Evolutionary conservation across 768 basidiomycete genomes (phyloP), one percentile per base, ranked within the genome.

Genomic region (Termitomyces sp.): DNA sequence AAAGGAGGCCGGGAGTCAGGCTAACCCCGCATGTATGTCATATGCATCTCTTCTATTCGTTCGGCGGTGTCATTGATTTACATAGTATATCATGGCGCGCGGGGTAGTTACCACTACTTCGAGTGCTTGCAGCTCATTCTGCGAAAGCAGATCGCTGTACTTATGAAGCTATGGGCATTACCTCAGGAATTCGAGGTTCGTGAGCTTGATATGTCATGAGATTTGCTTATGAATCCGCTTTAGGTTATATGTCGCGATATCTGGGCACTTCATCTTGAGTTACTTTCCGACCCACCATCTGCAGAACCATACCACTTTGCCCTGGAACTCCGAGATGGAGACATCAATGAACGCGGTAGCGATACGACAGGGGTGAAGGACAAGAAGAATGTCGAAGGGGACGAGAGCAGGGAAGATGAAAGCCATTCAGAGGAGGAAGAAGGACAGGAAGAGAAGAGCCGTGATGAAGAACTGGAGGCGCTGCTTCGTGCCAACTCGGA

Each of bases 101-200:
- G 88, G 58, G 91, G 86, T 14, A 80, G 85, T 40, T 93, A 81
- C 67, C 84, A 88, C 57, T 92, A 91, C 64, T 89, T 92, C 60
- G 88, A 94, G 61, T 90, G 89, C 64, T 76, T 92, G 36, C 95
- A 97, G 69, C 73, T 92, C 0, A 73, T 97, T 54, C 74, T 96
- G 12, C 80, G 94, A 33, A 82, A 86, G 64, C 94, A 97, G 70
- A 73, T 94, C 13, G 75, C 72, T 6, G 78, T 79, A n/a, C 69
- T 94, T 57, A 78, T 68, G 4, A 65, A 66, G 13, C 63, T 83
- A 10, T 94, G 92, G 92, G 68, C 74, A n/a, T 75, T 94, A 22
- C 92, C 92, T 7, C 66, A 76, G 0, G 89, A 92, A 66, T 90
- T 92, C 59, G 92, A 93, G 80, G 92, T 90, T 58, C 18, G 52